These are phyloP conservation scores for Aspergillus ustus DNA, from an alignment of 2,329 filamentous ascomycete species.

Conservation along the genomic window DNA sequence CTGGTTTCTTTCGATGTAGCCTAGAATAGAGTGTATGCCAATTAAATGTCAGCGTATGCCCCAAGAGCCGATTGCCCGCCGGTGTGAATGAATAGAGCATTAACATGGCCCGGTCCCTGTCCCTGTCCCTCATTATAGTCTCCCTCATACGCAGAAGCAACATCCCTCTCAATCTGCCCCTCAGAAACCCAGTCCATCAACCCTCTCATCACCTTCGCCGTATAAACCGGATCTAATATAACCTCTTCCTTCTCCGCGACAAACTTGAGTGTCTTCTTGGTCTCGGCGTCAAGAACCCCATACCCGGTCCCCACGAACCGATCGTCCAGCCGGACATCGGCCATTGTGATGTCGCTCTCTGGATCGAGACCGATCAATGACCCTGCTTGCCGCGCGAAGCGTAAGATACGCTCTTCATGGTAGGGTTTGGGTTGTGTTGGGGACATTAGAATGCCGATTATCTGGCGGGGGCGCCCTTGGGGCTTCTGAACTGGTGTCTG, in stretches of 20 bases:
- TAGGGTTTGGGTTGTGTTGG: slow-evolving; percentile 34
- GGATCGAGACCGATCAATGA: slow-evolving; percentile 35
- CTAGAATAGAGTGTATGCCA: background rate
- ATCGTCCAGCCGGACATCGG: slow-evolving; percentile 39
- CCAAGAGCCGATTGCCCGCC: slow-evolving; percentile 41
- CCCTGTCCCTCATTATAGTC: background rate
- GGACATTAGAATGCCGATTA: slow-evolving; percentile 41
- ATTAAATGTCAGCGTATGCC: slow-evolving; percentile 33
- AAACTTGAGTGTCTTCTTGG: slow-evolving; percentile 26
- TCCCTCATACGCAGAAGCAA: background rate
- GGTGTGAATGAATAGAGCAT: slow-evolving; percentile 44
- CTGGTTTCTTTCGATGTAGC: background rate
- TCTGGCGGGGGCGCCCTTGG: background rate
- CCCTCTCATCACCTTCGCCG: slow-evolving; percentile 37
- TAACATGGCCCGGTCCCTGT: slow-evolving; percentile 24
- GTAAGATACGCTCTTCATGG: slow-evolving; percentile 36
- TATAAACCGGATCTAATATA: slow-evolving; percentile 43
- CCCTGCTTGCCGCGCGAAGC: slow-evolving; percentile 34
- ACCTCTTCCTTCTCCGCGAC: slow-evolving; percentile 36
- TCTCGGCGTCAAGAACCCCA: slow-evolving; percentile 35
- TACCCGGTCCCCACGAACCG: slow-evolving; percentile 39
- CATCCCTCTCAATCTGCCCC: slow-evolving; percentile 26
- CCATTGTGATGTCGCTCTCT: slow-evolving; percentile 30
- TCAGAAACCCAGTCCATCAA: slow-evolving; percentile 32
- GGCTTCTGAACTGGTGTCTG: background rate